Conservation (phyloP, 2,329 filamentous ascomycete species). For the Cercospora sesami region DNA sequence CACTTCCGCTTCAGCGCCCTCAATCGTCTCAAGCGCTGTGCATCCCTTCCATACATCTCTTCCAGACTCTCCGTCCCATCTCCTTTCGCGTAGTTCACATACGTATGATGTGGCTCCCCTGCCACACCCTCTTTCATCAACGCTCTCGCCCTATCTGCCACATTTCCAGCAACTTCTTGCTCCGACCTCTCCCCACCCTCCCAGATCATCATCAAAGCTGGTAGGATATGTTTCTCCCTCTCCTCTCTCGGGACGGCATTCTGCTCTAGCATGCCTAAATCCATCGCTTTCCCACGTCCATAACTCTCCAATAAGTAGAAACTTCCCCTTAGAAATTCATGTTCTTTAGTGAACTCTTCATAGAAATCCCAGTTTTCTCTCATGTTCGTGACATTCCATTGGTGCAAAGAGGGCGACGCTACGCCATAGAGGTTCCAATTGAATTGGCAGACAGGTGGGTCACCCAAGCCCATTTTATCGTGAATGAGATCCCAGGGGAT, state of each 20-base stretch:
- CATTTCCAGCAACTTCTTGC: neutral
- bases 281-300: neutral
- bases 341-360: neutral
- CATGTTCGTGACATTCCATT: constrained; percentile 5
- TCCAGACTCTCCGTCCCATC: neutral
- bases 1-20: neutral
- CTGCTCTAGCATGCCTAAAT: neutral
- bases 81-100: constrained; percentile 5
- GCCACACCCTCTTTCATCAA: neutral
- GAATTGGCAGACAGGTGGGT: neutral
- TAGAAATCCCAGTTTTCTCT: neutral
- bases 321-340: neutral
- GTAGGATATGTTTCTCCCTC: neutral
- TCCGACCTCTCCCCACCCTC: neutral
- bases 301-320: constrained; percentile 1
- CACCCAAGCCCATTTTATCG: neutral
- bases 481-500: neutral
- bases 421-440: neutral
- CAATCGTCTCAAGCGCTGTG: neutral
- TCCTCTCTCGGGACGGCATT: neutral
- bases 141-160: neutral
- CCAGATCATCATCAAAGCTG: neutral
- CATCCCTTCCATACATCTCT: constrained; percentile 9
- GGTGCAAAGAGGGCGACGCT: neutral
- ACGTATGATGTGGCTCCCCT: neutral